These are phyloP conservation scores for Hypoxylon sp. DNA, from an alignment of 2,329 filamentous ascomycete genomes.

Conservation along the genomic window DNA sequence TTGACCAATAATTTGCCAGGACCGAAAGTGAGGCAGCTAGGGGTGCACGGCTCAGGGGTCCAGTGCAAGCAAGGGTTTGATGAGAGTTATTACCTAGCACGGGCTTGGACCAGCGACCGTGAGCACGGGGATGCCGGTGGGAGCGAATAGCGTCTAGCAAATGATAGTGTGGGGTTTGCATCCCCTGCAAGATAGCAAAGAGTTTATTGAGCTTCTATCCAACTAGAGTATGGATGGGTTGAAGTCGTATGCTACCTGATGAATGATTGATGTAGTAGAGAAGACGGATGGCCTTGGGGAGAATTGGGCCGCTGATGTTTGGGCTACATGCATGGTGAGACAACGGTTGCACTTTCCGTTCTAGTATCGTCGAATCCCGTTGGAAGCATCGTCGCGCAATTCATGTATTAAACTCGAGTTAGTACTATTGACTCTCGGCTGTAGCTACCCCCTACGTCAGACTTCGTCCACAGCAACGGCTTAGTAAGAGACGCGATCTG, in stretches of 20 bases:
- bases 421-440: constrained; percentile 25
- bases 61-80: constrained; percentile 46
- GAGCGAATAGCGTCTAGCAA: constrained; percentile 39
- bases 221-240: constrained; percentile 30
- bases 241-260: constrained; percentile 36
- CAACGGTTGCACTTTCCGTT: constrained; percentile 15
- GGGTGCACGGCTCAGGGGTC: constrained; percentile 45
- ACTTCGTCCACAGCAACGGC: constrained; percentile 32
- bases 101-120: constrained; percentile 14
- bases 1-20: constrained; percentile 41
- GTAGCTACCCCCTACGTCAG: constrained; percentile 26
- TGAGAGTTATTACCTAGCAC: constrained; percentile 37
- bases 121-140: constrained; percentile 40
- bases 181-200: constrained; percentile 32
- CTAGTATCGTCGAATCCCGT: constrained; percentile 4
- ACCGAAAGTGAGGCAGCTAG: constrained; percentile 40
- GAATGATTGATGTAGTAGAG: constrained; percentile 35
- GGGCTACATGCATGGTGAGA: background rate
- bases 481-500: constrained; percentile 42
- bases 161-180: constrained; percentile 36
- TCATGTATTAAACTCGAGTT: constrained; percentile 17
- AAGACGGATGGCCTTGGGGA: constrained; percentile 4
- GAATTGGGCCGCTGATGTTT: constrained; percentile 11
- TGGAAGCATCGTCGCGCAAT: constrained; percentile 24
- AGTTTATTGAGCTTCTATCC: constrained; percentile 30